Percentiles rank a stretch among this genome's conserved stretches.
Evolutionary conservation across 805 yeast species (phyloP).

Genomic region (Candida ponderosae): DNA sequence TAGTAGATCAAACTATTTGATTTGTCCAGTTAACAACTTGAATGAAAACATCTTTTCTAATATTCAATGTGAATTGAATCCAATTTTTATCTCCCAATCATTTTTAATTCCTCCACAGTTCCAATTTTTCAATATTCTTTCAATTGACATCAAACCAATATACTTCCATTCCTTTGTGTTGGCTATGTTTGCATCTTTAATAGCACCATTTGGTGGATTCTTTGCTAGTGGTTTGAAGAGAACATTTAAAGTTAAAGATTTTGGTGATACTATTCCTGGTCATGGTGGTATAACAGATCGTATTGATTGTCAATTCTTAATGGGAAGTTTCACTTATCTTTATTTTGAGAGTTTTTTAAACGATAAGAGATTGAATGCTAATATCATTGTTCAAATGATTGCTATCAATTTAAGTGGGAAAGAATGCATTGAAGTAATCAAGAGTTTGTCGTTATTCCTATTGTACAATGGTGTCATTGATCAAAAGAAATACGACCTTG

Average conservation of each 20-base stretch:
- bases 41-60: slow-evolving; percentile 53
- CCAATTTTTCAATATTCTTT: slow-evolving; percentile 29
- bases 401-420: slow-evolving; percentile 59
- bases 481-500: slow-evolving; percentile 23
- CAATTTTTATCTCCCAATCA: slow-evolving; percentile 78
- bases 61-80: slow-evolving; percentile 74
- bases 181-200: slow-evolving; percentile 91
- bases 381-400: slow-evolving; percentile 67
- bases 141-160: slow-evolving; percentile 66
- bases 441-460: slow-evolving; percentile 35
- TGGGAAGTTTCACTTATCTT: slow-evolving; percentile 92
- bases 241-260: slow-evolving; percentile 93
- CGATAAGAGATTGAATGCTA: slow-evolving; percentile 61
- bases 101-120: slow-evolving; percentile 59
- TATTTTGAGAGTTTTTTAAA: slow-evolving; percentile 91
- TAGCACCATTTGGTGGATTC: slow-evolving; percentile 98
- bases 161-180: slow-evolving; percentile 81
- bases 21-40: slow-evolving; percentile 77
- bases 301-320: slow-evolving; percentile 94
- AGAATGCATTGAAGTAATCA: slow-evolving; percentile 57
- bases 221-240: slow-evolving; percentile 97
- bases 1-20: slow-evolving; percentile 63
- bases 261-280: slow-evolving; percentile 97
- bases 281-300: slow-evolving; percentile 98
- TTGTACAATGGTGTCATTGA: slow-evolving; percentile 32